Evolutionary conservation across 2,329 filamentous ascomycete species (phyloP).

Genomic region (Stemphylium lycopersici): DNA sequence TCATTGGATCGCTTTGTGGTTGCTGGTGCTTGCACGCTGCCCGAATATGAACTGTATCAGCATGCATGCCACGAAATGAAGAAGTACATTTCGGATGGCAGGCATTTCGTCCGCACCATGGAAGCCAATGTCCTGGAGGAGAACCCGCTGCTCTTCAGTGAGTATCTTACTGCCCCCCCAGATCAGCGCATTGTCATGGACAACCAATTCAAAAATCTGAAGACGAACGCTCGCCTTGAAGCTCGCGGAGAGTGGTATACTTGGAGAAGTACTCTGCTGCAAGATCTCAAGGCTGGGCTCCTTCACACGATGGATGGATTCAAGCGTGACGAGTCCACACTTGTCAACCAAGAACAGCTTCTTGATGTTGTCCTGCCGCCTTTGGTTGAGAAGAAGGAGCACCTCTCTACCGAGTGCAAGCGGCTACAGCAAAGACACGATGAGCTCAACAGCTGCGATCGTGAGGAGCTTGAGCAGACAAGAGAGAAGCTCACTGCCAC

Average conservation of each 20-base stretch:
- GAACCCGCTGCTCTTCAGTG: constrained; percentile 87
- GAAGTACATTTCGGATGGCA: constrained; percentile 93
- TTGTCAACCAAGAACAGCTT: constrained; percentile 72
- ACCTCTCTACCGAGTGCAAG: constrained; percentile 68
- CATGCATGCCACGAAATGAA: constrained; percentile 96
- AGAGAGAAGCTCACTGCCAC: constrained; percentile 70
- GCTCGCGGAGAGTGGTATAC: constrained; percentile 99
- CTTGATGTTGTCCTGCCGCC: constrained; percentile 71
- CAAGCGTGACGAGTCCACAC: constrained; percentile 70
- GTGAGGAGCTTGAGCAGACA: constrained; percentile 75
- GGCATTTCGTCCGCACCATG: constrained; percentile 87
- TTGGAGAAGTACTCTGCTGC: constrained; percentile 88
- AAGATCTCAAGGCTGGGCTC: constrained; percentile 82
- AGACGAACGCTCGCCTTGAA: constrained; percentile 84
- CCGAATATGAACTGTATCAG: constrained; percentile 92
- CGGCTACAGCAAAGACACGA: constrained; percentile 73
- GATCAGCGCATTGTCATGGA: constrained; percentile 89
- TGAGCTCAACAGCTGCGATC: constrained; percentile 80
- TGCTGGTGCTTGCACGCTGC: constrained; percentile 87
- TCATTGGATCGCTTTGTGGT: constrained; percentile 78
- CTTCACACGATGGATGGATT: constrained; percentile 77
- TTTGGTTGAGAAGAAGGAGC: constrained; percentile 65
- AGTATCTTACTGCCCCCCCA: constrained; percentile 84
- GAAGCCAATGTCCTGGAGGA: constrained; percentile 87
- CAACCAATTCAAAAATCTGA: constrained; percentile 96